Base-by-base conservation (phyloP, 768 basidiomycete species). In the Phylloporus arenicola region DNA sequence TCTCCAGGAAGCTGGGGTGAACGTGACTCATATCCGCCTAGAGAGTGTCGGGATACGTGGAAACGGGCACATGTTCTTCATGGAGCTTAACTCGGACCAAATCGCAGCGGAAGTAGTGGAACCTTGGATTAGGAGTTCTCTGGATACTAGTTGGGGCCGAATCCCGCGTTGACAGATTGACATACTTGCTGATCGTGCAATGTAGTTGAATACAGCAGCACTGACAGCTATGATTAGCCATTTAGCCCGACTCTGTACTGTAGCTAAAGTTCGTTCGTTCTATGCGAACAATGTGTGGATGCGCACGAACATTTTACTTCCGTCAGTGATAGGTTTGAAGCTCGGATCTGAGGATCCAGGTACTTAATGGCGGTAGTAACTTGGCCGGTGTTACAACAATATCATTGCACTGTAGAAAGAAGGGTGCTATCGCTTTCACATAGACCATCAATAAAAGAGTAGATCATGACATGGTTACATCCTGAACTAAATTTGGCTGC, bases 401-500 rank as follows among this genome's bases (percentile, higher is more conserved):
- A 10, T 34, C 31, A 33, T n/a, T n/a, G n/a, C n/a, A n/a, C n/a
- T 4, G 27, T 8, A 29, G 29, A 3, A 30, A 30, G 16, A 33
- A 33, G n/a, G 17, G 10, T 19, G n/a, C 35, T 10, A 37, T 37
- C n/a, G n/a, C 35, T 37, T 37, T 17, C 7, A 37, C 17, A 6
- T 13, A 38, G 27, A 38, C 10, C 14, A n/a, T 34, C 19, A 33
- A 25, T 17, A 27, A 44, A 37, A 6, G 37, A 37, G 24, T 2
- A 16, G 24, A 38, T 67, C 52, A 82, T 53, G 72, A 70, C 85
- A 86, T 87, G 44, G 75, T 72, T 37, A 84, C 70, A 62, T 90
- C 88, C 48, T 79, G 80, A 50, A 80, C 77, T n/a, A 73, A 72
- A 48, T 80, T 80, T 12, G 74, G 70, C 57, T 86, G 74, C 24